phyloP scores from a whole-genome alignment of 305 asterid genomes.

The Euphrasia arctica region DNA sequence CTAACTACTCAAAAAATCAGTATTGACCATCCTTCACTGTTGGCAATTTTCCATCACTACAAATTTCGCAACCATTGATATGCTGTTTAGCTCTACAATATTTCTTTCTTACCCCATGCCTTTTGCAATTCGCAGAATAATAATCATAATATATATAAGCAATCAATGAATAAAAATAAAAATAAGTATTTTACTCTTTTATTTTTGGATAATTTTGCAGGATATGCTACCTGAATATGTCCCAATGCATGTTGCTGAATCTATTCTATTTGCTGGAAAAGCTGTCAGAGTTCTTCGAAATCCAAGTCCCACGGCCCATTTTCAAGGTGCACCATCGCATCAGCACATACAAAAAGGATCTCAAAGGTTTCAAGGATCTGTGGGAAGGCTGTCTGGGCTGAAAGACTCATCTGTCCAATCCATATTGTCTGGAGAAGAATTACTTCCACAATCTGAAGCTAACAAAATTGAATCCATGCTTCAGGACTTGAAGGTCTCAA shows the following conservation, averaged over 20 bases:
- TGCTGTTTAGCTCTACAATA: background rate
- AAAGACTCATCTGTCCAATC: conserved; percentile 50
- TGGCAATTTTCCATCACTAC: background rate
- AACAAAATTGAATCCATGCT: conserved; percentile 95
- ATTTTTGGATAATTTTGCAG: conserved; percentile 42
- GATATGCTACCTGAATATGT: conserved; percentile 98
- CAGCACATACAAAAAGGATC: conserved; percentile 72
- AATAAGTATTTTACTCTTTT: conserved; percentile 11
- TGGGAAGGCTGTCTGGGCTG: conserved; percentile 39
- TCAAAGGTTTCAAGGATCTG: conserved; percentile 55
- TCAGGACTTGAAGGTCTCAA: conserved; percentile 74
- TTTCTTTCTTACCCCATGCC: background rate
- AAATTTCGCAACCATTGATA: conserved; percentile 14
- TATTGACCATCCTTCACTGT: background rate
- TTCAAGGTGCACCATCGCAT: conserved; percentile 44
- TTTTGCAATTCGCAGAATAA: background rate
- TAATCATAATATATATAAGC: background rate
- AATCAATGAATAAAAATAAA: background rate
- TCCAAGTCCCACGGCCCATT: conserved; percentile 70
- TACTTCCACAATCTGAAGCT: conserved; percentile 93
- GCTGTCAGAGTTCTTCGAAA: conserved; percentile 94
- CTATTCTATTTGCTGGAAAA: conserved; percentile 94
- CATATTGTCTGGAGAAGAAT: conserved; percentile 59
- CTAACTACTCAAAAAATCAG: conserved; percentile 5
- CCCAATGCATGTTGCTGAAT: conserved; percentile 76